Conservation (phyloP, 140 eudicot species). For the Erigeron philadelphicus region DNA sequence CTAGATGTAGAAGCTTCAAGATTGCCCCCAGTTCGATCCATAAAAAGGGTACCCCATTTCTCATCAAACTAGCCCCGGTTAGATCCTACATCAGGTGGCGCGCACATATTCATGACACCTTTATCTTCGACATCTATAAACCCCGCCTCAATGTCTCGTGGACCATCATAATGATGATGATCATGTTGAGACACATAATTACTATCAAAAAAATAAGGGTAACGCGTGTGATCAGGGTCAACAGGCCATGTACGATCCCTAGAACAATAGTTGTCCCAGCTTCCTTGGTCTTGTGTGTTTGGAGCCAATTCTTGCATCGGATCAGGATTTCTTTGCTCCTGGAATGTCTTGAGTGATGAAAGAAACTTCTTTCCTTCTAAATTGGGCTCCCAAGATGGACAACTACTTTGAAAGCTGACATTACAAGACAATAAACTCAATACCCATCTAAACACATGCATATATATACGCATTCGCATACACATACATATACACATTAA, state of each 20-base stretch:
- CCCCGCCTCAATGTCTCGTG: constrained; percentile 25
- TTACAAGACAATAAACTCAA: constrained; percentile 1
- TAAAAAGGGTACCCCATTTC: neutral
- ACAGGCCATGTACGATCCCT: constrained; percentile 42
- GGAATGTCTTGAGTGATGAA: constrained; percentile 38
- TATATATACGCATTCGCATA: neutral
- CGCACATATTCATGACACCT: neutral
- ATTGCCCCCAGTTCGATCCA: constrained; percentile 26
- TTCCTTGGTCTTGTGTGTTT: neutral
- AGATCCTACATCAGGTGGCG: neutral
- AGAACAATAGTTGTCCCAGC: neutral
- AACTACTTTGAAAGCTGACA: constrained; percentile 59
- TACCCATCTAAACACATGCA: neutral
- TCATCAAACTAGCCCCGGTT: neutral
- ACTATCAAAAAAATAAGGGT: constrained; percentile 37
- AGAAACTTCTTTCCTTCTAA: constrained; percentile 50
- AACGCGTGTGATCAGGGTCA: constrained; percentile 36
- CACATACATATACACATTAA: neutral
- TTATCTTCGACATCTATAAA: constrained; percentile 31
- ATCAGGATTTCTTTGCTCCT: constrained; percentile 41
- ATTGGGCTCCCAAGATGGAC: constrained; percentile 68
- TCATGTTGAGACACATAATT: constrained; percentile 46
- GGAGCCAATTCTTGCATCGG: constrained; percentile 15
- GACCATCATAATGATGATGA: constrained; percentile 23
- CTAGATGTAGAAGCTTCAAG: constrained; percentile 57